Evolutionary conservation across 768 basidiomycete genomes (phyloP).

Genomic region (Aureoboletus auriporus): DNA sequence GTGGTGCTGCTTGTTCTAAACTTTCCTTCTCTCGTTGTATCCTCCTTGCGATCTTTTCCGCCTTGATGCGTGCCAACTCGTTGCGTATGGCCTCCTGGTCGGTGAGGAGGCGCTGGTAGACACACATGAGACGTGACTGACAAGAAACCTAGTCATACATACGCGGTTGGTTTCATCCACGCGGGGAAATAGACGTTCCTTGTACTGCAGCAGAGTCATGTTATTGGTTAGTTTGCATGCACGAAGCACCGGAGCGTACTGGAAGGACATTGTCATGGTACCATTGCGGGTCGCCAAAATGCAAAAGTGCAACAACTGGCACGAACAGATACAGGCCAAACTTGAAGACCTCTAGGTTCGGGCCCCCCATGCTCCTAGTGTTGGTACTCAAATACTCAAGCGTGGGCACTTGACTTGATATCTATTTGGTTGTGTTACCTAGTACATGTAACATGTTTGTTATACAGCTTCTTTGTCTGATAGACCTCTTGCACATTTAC

Average conservation of each 20-base stretch:
- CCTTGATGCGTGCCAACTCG: conserved; percentile 70
- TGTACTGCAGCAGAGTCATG: conserved; percentile 46
- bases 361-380: conserved; percentile 57
- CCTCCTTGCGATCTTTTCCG: conserved; percentile 47
- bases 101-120: conserved; percentile 53
- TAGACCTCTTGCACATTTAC: background rate
- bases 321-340: conserved; percentile 84
- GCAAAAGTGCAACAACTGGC: conserved; percentile 73
- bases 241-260: conserved; percentile 36
- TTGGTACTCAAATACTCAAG: background rate
- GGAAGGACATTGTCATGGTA: conserved; percentile 75
- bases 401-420: no score
- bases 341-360: conserved; percentile 88
- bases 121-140: conserved; percentile 7
- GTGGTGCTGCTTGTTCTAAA: conserved; percentile 13
- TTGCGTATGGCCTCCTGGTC: conserved; percentile 62
- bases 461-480: no score
- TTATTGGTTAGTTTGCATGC: background rate
- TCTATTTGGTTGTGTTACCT: no score
- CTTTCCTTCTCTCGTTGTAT: conserved; percentile 42
- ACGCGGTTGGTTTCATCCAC: conserved; percentile 54
- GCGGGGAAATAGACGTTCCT: conserved; percentile 66
- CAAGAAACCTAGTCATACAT: conserved; percentile 11
- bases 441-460: no score
- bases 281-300: conserved; percentile 89